Conservation (phyloP, 2,329 filamentous ascomycete genomes). For the Decorospora gaudefroyi region DNA sequence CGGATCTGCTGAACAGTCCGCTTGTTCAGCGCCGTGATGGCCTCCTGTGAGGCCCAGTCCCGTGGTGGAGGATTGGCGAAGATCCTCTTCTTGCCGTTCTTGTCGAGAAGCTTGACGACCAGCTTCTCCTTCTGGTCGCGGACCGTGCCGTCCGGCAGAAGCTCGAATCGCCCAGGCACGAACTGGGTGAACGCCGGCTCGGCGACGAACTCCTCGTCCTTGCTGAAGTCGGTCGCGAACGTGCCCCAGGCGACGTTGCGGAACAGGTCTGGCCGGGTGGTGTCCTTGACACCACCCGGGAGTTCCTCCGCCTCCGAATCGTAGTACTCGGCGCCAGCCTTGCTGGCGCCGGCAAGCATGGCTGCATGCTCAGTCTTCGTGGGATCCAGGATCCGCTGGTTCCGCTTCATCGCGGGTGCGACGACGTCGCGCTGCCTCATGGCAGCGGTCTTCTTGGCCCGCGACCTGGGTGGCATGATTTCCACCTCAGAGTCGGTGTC, state of each 20-base stretch:
- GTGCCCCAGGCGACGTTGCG: slow-evolving; percentile 35
- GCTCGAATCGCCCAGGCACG: slow-evolving; percentile 37
- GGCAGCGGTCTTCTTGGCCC: not conserved
- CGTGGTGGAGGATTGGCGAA: slow-evolving; percentile 36
- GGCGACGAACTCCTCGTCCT: slow-evolving; percentile 19
- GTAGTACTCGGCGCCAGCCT: slow-evolving; percentile 33
- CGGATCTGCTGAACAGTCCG: slow-evolving; percentile 40
- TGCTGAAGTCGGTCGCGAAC: slow-evolving; percentile 17
- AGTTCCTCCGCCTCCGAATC: slow-evolving; percentile 31
- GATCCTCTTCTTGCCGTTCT: slow-evolving; percentile 25
- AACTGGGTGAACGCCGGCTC: slow-evolving; percentile 32
- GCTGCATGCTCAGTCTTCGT: slow-evolving; percentile 21
- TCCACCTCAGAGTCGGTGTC: slow-evolving; percentile 24
- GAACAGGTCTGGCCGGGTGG: slow-evolving; percentile 28
- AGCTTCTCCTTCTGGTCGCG: slow-evolving; percentile 38
- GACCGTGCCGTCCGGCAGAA: slow-evolving; percentile 24
- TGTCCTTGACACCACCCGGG: slow-evolving; percentile 21
- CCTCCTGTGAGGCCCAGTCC: slow-evolving; percentile 34
- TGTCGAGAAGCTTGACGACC: slow-evolving; percentile 32
- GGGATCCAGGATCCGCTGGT: slow-evolving; percentile 28
- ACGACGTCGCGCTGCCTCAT: not conserved
- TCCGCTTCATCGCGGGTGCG: slow-evolving; percentile 25
- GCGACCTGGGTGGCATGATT: slow-evolving; percentile 6
- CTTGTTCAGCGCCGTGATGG: slow-evolving; percentile 37
- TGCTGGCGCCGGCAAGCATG: slow-evolving; percentile 26